A percentile compares a stretch with the other conserved stretches of the same genome.
phyloP scores from a whole-genome alignment of 306 rosid genomes.

The Prunus armeniaca region DNA sequence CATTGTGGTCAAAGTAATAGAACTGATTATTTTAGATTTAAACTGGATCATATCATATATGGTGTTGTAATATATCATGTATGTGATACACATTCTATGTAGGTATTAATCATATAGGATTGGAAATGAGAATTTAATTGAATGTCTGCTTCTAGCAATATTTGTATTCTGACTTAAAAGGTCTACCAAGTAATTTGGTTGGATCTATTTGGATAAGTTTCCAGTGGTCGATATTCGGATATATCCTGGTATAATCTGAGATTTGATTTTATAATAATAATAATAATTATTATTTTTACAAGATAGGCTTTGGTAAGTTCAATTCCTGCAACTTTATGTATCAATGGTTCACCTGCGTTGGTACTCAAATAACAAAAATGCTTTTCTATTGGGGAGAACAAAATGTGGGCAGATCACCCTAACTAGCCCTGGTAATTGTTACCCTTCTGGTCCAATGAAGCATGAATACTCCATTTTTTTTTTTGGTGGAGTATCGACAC shows the following conservation, averaged over 20 bases:
- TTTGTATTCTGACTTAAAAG: no score
- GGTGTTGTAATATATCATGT: not conserved
- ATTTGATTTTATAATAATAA: no score
- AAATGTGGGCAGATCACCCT: not conserved
- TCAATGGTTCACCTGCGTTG: no score
- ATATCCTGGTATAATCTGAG: not conserved
- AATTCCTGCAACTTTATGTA: no score
- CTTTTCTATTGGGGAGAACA: not conserved
- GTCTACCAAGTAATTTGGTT: no score
- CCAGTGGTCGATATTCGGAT: no score
- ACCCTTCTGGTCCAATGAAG: not conserved
- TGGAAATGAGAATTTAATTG: no score
- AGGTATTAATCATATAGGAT: not conserved
- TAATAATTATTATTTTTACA: no score
- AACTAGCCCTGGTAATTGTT: not conserved
- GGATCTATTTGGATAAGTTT: no score
- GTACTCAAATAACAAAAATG: no score
- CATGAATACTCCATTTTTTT: no score
- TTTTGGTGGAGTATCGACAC: not conserved
- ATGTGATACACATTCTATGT: not conserved
- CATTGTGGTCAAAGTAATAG: not conserved
- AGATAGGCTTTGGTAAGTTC: not conserved
- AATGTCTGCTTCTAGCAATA: not conserved
- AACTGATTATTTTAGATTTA: not conserved
- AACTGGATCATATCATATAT: not conserved